Conservation (phyloP, 495 filamentous ascomycete species). For the Hyaloscypha bicolor region DNA sequence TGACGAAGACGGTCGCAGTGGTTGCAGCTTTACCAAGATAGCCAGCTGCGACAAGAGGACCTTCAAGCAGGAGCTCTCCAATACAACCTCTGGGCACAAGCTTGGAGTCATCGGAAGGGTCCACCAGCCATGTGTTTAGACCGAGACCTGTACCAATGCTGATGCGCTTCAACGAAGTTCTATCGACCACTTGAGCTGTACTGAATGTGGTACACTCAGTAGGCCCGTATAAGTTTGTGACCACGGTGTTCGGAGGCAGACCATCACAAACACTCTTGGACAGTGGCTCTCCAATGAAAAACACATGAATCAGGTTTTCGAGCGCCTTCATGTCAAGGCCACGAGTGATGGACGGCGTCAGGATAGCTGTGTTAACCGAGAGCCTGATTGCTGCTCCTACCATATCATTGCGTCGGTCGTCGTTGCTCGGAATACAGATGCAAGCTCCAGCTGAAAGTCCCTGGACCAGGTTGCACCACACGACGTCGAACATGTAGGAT, state of each 20-base stretch:
- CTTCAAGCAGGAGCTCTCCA: background rate
- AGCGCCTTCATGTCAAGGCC: background rate
- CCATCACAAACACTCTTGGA: background rate
- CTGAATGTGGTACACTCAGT: background rate
- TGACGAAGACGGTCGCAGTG: background rate
- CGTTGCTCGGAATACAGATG: background rate
- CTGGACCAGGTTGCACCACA: background rate
- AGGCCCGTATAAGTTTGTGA: background rate
- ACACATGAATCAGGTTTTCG: background rate
- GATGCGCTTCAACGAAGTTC: conserved; percentile 38
- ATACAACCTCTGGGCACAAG: background rate
- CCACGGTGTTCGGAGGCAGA: background rate
- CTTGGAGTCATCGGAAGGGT: background rate
- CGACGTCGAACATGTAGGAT: background rate
- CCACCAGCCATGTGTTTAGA: background rate
- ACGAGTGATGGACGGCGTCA: background rate
- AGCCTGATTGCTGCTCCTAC: background rate
- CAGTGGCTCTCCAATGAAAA: background rate
- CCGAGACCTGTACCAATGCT: conserved; percentile 40
- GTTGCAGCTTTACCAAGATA: background rate
- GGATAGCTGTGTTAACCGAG: background rate
- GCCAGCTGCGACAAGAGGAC: background rate
- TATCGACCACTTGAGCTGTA: background rate
- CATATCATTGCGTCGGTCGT: background rate
- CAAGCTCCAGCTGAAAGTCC: background rate